These are phyloP conservation scores for Crithidia thermophila DNA, from an alignment of 208 protist genomes.

Conservation along the genomic window DNA sequence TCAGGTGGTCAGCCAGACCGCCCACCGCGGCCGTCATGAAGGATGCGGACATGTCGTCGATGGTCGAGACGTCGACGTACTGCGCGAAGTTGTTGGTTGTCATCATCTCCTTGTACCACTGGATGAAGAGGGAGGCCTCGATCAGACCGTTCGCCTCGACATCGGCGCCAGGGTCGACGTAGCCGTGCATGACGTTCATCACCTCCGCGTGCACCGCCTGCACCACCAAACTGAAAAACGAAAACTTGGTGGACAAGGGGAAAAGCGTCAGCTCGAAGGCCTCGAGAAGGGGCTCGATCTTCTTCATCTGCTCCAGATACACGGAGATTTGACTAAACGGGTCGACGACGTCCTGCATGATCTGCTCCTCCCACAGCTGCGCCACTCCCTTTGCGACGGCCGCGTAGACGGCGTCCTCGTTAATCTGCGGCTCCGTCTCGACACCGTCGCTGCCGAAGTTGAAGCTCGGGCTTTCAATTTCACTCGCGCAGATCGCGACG, in stretches of 20 bases:
- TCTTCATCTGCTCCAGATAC: constrained; percentile 89
- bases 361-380: constrained; percentile 81
- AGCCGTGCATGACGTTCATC: constrained; percentile 72
- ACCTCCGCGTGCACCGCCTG: constrained; percentile 70
- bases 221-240: constrained; percentile 81
- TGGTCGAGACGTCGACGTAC: constrained; percentile 59
- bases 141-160: constrained; percentile 75
- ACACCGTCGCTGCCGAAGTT: constrained; percentile 58
- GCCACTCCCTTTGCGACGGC: constrained; percentile 63
- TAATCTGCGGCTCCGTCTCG: constrained; percentile 64
- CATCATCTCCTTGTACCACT: constrained; percentile 89
- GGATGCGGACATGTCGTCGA: constrained; percentile 67
- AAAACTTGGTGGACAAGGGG: constrained; percentile 74
- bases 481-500: constrained; percentile 63
- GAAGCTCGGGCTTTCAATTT: constrained; percentile 57
- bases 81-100: constrained; percentile 60
- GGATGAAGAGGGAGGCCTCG: constrained; percentile 81
- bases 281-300: constrained; percentile 75
- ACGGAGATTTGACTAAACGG: constrained; percentile 68
- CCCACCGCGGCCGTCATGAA: constrained; percentile 80
- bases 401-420: constrained; percentile 44
- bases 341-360: constrained; percentile 83
- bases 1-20: constrained; percentile 76
- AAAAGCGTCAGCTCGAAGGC: constrained; percentile 85
- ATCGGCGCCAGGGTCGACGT: constrained; percentile 50